phyloP scores from a whole-genome alignment of 345 rosid genomes.

The Streptanthus diversifolius region DNA sequence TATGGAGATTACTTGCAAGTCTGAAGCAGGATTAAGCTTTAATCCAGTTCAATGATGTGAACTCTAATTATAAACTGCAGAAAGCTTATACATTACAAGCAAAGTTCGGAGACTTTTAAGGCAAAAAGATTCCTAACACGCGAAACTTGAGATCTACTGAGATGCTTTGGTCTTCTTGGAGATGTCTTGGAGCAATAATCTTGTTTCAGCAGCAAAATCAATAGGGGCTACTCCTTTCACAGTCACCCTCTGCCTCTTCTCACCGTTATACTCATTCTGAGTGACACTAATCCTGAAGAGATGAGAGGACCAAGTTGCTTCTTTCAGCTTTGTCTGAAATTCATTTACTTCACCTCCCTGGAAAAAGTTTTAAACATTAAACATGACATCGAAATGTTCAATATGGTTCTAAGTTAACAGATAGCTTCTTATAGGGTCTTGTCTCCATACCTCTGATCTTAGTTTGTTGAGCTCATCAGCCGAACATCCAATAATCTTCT shows the following conservation, averaged over 20 bases:
- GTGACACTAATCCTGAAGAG: slow-evolving; percentile 62
- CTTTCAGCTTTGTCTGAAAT: slow-evolving; percentile 64
- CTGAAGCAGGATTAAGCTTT: neutral
- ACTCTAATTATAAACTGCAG: neutral
- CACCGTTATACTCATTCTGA: slow-evolving; percentile 76
- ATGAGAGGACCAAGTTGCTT: slow-evolving; percentile 81
- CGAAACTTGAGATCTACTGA: slow-evolving; percentile 12
- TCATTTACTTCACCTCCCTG: slow-evolving; percentile 54
- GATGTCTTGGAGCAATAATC: slow-evolving; percentile 67
- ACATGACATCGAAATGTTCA: neutral
- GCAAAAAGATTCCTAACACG: neutral
- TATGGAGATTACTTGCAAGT: neutral
- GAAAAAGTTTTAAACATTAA: neutral
- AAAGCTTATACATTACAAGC: slow-evolving; percentile 13
- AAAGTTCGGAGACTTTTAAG: neutral
- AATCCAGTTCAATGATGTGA: neutral
- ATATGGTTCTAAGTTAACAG: neutral
- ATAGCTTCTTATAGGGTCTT: neutral
- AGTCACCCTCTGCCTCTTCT: slow-evolving; percentile 88
- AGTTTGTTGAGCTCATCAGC: slow-evolving; percentile 80
- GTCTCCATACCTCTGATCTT: slow-evolving; percentile 52
- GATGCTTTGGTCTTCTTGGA: slow-evolving; percentile 50
- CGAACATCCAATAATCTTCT: slow-evolving; percentile 65
- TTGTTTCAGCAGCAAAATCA: slow-evolving; percentile 76
- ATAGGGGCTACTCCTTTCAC: slow-evolving; percentile 61